Evolutionary conservation across 257 asterid genomes (phyloP).

Genomic region (Sherardia arvensis): DNA sequence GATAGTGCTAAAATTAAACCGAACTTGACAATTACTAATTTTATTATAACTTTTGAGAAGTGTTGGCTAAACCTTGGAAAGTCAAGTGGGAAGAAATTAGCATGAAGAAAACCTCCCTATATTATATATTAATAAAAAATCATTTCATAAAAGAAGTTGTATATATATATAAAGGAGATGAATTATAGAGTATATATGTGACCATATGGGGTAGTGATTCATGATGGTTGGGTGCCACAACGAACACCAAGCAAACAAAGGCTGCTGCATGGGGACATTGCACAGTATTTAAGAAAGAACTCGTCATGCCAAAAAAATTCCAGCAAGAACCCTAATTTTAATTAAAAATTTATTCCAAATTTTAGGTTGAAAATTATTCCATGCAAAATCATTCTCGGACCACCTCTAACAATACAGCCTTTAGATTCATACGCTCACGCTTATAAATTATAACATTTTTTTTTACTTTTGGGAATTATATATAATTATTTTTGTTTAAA

Average conservation of each 20-base stretch:
- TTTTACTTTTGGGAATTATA: conserved; percentile 6
- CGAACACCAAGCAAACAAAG: conserved; percentile 5
- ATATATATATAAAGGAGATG: too few relatives aligned
- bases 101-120: too few relatives aligned
- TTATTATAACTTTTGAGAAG: too few relatives aligned
- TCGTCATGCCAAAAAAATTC: conserved; percentile 6
- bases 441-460: conserved; percentile 18
- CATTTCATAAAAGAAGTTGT: too few relatives aligned
- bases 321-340: conserved; percentile 18
- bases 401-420: conserved; percentile 43
- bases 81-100: too few relatives aligned
- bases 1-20: too few relatives aligned
- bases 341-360: conserved; percentile 21
- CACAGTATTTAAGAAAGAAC: conserved; percentile 37
- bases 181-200: too few relatives aligned
- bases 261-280: conserved; percentile 15
- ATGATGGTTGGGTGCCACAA: too few relatives aligned
- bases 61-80: too few relatives aligned
- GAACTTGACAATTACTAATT: too few relatives aligned
- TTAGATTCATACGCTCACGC: conserved; percentile 31
- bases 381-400: conserved; percentile 27
- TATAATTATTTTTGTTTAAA: conserved; percentile 27
- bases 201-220: too few relatives aligned
- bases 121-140: too few relatives aligned
- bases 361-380: conserved; percentile 43